Evolutionary conservation across 2,329 filamentous ascomycete genomes (phyloP), one percentile per base, ranked within the genome.

Genomic region (Thelonectria discophora): DNA sequence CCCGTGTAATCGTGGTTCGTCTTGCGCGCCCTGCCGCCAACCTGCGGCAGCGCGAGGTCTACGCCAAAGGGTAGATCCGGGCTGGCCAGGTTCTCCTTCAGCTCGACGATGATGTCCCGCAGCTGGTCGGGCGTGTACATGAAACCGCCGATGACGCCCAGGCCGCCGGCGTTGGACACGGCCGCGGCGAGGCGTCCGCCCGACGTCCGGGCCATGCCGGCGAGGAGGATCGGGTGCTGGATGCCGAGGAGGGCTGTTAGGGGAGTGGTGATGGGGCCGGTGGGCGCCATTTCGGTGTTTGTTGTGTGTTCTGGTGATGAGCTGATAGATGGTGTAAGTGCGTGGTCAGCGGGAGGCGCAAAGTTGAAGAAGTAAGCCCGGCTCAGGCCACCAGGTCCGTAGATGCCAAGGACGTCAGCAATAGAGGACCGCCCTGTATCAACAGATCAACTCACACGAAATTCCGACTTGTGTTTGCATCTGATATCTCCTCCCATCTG

Each of bases 1-100:
- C 90, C 85, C 1, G 94, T 97, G 81, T 98, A 98, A 78, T 97
- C 94, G 79, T 97, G 92, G 79, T 97, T 98, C 3, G 94, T 97
- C 77, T 91, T 91, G 66, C 94, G 88, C 7, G 94, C 94, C 34
- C 80, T 83, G 42, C 90, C 93, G 58, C 94, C 94, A 57, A 97
- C 83, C 79, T 97, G 93, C 1, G 94, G 94, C 12, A 98, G 86
- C 0, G 94, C 94, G 2, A 98, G 88, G 76, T 98, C 94, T 32
- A 97, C 88, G 68, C 94, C 94, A 75, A 97, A 97, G 0, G 94
- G 92, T 5, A 97, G 84, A 46, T 84, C 82, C 0, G 90, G 88
- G 53, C 84, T 81, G 5, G 72, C 72, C 2, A 97, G 86, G 66
- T 90, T 83, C 12, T 87, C 82, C 80, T 97, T 97, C 72, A 97